Evolutionary conservation across 768 basidiomycete genomes (phyloP), one percentile per base, ranked within the genome.

Genomic region (Peribolospora kevripleyi): DNA sequence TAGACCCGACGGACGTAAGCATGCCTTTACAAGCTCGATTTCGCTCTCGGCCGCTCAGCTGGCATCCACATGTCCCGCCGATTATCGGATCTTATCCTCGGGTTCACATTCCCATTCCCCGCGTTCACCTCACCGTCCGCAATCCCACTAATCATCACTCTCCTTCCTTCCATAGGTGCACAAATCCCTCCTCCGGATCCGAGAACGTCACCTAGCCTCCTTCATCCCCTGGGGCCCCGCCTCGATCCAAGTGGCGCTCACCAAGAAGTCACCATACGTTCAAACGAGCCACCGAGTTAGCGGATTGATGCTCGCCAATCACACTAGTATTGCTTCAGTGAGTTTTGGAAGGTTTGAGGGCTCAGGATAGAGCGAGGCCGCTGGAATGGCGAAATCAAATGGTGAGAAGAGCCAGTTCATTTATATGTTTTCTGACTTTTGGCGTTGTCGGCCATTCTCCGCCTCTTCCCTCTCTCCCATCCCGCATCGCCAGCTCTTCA

Each of bases 201-300:
- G 93, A 46, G 93, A 98, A 69, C 78, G 93, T 38, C 85, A 93
- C 62, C 73, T 97, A 37, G 93, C 93, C 11, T 90, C 84, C 65
- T 97, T 98, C 67, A 95, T 98, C 59, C 93, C 93, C 5, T 98
- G 93, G 93, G 93, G 93, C 9, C 93, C 93, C 0, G 90, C 90
- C 4, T 90, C 87, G 42, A 91, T 93, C 62, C 93, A 98, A 68
- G 91, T 98, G 6, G 91, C 93, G 5, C 70, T 95, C 57, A 93
- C 90, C 2, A 79, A 84, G 56, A 80, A 77, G 62, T 88, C 85
- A 11, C 88, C 87, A 5, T 91, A 91, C 64, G 71, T 93, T 53
- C 73, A 78, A 4, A 79, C 83, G 45, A 83, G 81, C 62, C 88
- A 98, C 67, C 81, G 90, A 9, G 90, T 97, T 55, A 95, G 90